Conservation (phyloP, 2,329 filamentous ascomycete genomes). For the Harringtonia aguacate region DNA sequence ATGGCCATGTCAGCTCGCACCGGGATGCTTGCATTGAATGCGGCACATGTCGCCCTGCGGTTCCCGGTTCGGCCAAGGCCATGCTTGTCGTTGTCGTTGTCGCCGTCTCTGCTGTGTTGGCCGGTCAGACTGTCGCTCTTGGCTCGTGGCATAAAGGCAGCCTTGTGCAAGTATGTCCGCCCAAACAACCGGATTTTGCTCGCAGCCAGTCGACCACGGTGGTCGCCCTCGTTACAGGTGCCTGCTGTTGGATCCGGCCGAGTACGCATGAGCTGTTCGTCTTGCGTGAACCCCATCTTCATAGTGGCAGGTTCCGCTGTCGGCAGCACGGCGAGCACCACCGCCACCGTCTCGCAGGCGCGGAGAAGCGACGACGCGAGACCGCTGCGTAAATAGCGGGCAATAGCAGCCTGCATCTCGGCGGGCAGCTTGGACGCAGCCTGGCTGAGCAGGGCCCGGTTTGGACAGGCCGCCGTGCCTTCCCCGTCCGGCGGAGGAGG, state of each 20-base stretch:
- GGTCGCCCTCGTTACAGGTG: not conserved
- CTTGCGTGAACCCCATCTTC: not conserved
- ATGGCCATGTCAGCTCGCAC: slow-evolving; percentile 1
- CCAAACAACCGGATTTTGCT: slow-evolving; percentile 2
- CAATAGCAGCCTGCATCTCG: not conserved
- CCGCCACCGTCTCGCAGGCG: slow-evolving; percentile 1
- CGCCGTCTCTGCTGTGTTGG: not conserved
- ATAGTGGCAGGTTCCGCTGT: not conserved
- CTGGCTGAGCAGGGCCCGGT: slow-evolving; percentile 1
- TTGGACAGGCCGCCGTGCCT: not conserved
- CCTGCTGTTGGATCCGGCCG: not conserved
- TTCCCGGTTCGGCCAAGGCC: not conserved
- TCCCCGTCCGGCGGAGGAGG: too few relatives aligned
- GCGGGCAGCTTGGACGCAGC: slow-evolving; percentile 1
- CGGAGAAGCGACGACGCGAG: slow-evolving; percentile 6
- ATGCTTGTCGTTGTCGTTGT: not conserved
- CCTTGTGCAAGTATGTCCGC: slow-evolving; percentile 1
- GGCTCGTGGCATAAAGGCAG: not conserved
- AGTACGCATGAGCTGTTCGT: not conserved
- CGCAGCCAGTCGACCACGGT: slow-evolving; percentile 2
- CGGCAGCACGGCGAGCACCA: not conserved
- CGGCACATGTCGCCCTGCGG: not conserved
- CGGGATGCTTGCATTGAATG: slow-evolving; percentile 1
- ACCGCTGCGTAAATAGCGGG: not conserved
- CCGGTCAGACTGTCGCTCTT: not conserved